A percentile compares a stretch with the other conserved stretches of the same genome.
phyloP scores from a whole-genome alignment of 202 grass and related monocot genomes.

The Panicum hallii region DNA sequence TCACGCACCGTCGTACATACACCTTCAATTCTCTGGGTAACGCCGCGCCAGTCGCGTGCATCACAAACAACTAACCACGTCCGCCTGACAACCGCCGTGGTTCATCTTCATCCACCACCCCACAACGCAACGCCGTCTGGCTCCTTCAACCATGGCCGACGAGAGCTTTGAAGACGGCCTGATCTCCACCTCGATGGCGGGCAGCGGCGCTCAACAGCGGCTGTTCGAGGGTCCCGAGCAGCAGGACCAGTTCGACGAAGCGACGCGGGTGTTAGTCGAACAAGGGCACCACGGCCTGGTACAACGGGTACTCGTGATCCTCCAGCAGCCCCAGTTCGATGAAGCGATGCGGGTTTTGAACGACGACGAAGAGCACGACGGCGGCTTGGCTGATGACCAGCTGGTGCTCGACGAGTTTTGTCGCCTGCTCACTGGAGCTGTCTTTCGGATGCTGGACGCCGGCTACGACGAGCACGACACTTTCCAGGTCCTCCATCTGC shows the following conservation, averaged over 20 bases:
- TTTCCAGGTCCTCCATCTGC: neutral
- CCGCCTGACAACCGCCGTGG: too few species aligned
- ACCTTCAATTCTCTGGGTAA: too few species aligned
- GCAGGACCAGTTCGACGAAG: neutral
- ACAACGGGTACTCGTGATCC: neutral
- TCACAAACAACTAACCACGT: too few species aligned
- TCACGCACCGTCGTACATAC: too few species aligned
- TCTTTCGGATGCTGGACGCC: neutral
- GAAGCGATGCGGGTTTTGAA: neutral
- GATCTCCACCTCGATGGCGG: neutral
- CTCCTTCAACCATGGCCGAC: neutral
- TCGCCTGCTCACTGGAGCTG: neutral
- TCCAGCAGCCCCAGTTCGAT: neutral
- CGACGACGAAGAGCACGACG: neutral
- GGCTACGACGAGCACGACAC: neutral
- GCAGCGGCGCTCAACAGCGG: too few species aligned
- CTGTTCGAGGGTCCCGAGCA: neutral
- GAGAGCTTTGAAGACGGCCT: neutral
- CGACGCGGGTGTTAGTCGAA: too few species aligned
- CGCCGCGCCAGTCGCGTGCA: too few species aligned
- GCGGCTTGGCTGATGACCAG: neutral
- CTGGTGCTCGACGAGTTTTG: neutral
- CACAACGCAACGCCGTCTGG: too few species aligned
- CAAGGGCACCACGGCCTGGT: too few species aligned
- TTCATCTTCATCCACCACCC: too few species aligned